A percentile compares a stretch with the other conserved stretches of the same genome.
phyloP scores from a whole-genome alignment of 495 filamentous ascomycete genomes.

The Amniculicola lignicola region DNA sequence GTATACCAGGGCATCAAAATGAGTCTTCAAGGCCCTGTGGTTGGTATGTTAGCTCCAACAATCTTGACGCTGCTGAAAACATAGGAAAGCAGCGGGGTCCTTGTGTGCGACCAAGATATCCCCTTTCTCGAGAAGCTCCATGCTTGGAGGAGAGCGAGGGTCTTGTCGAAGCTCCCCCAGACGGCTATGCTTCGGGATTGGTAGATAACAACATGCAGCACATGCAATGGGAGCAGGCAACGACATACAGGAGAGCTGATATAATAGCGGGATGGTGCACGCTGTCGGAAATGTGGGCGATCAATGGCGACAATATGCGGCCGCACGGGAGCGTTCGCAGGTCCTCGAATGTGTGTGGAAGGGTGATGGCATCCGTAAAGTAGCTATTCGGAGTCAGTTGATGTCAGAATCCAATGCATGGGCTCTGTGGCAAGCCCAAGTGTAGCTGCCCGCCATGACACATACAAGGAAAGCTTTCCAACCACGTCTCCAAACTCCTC shows the following conservation, averaged over 20 bases:
- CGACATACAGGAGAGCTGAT: conserved; percentile 69
- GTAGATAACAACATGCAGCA: too few relatives aligned
- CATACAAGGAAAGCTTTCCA: conserved; percentile 64
- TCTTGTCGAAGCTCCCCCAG: too few relatives aligned
- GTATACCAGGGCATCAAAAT: conserved; percentile 47
- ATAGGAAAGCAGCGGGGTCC: too few relatives aligned
- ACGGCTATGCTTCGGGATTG: too few relatives aligned
- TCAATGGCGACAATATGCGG: conserved; percentile 60
- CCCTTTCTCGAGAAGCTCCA: too few relatives aligned
- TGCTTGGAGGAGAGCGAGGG: too few relatives aligned
- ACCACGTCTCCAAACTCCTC: conserved; percentile 66
- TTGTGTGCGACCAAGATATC: too few relatives aligned
- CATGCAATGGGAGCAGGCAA: neutral
- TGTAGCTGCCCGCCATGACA: neutral
- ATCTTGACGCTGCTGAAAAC: too few relatives aligned
- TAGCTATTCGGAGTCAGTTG: conserved; percentile 50
- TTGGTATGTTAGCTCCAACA: too few relatives aligned
- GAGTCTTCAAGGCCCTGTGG: conserved; percentile 74
- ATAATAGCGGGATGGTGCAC: conserved; percentile 73
- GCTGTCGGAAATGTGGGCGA: conserved; percentile 60
- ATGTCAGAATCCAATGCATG: too few relatives aligned
- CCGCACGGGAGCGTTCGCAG: conserved; percentile 65
- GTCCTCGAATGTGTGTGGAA: conserved; percentile 75
- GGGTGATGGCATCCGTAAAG: conserved; percentile 60
- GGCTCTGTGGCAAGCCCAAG: neutral